Percentiles rank a stretch among this genome's conserved stretches.
Conservation (phyloP, 306 rosid species). For the Urtica urens region DNA sequence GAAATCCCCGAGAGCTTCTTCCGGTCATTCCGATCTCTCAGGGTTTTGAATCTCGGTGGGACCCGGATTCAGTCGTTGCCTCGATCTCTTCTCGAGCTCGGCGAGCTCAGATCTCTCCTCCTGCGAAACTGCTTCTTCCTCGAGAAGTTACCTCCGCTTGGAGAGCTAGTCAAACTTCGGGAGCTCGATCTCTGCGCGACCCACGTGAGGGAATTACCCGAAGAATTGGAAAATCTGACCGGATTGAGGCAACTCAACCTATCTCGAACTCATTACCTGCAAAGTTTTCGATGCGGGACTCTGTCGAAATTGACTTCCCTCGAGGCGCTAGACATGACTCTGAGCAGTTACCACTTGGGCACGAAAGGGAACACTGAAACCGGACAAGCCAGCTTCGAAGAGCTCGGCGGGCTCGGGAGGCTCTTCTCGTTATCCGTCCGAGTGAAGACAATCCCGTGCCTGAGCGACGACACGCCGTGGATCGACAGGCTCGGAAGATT, state of each 20-base stretch:
- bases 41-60: slow-evolving; percentile 3
- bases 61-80: slow-evolving; percentile 6
- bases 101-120: slow-evolving; percentile 10
- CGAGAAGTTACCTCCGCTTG: slow-evolving; percentile 3
- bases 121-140: slow-evolving; percentile 7
- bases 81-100: neutral
- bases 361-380: neutral
- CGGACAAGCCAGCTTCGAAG: slow-evolving; percentile 7
- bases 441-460: slow-evolving; percentile 11
- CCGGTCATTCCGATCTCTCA: slow-evolving; percentile 5
- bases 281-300: neutral
- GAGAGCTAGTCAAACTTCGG: slow-evolving; percentile 10
- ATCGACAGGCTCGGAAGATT: slow-evolving; percentile 9
- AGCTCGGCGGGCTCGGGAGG: slow-evolving; percentile 5
- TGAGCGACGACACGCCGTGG: slow-evolving; percentile 4
- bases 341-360: neutral
- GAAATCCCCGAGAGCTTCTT: slow-evolving; percentile 5
- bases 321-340: slow-evolving; percentile 12
- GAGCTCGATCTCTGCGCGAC: slow-evolving; percentile 9
- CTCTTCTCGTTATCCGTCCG: slow-evolving; percentile 7
- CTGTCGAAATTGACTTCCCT: slow-evolving; percentile 12
- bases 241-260: slow-evolving; percentile 10
- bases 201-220: slow-evolving; percentile 7
- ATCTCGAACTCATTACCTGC: slow-evolving; percentile 7
- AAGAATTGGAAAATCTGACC: slow-evolving; percentile 6